Conservation (phyloP, 495 filamentous ascomycete genomes). For the Oidiodendron maius region DNA sequence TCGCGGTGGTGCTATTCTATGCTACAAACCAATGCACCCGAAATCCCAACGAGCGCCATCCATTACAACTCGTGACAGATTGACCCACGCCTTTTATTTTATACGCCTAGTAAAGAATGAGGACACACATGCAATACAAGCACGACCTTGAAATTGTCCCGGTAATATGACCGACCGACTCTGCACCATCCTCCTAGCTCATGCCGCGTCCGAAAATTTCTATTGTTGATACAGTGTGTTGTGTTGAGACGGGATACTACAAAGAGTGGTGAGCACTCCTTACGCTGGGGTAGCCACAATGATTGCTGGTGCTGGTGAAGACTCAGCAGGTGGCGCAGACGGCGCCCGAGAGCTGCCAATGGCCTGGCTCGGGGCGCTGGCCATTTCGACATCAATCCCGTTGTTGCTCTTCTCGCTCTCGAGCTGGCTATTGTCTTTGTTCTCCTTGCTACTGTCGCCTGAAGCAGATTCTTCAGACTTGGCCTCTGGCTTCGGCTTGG, state of each 20-base stretch:
- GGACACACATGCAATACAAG: constrained; percentile 1
- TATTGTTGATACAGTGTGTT: background rate
- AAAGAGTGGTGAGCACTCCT: background rate
- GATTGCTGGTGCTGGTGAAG: constrained; percentile 36
- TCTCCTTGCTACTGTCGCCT: constrained; percentile 72
- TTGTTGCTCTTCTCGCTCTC: constrained; percentile 41
- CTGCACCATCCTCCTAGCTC: no score
- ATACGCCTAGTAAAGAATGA: background rate
- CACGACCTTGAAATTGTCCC: background rate
- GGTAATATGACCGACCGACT: no score
- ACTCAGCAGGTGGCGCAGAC: constrained; percentile 31
- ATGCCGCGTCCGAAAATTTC: background rate
- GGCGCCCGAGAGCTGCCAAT: constrained; percentile 12
- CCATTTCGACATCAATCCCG: constrained; percentile 15
- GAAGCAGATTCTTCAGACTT: constrained; percentile 45
- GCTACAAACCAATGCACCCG: constrained; percentile 3
- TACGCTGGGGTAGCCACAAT: constrained; percentile 32
- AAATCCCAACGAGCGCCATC: constrained; percentile 8
- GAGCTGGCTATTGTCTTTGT: constrained; percentile 60
- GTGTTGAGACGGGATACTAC: no score
- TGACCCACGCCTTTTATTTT: constrained; percentile 8
- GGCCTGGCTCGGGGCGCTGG: constrained; percentile 2
- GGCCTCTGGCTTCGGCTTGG: constrained; percentile 39
- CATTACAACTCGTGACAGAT: background rate
- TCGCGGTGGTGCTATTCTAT: constrained; percentile 1